Evolutionary conservation across 2,329 filamentous ascomycete species (phyloP), one percentile per base, ranked within the genome.

Genomic region (Curvularia spicifera): DNA sequence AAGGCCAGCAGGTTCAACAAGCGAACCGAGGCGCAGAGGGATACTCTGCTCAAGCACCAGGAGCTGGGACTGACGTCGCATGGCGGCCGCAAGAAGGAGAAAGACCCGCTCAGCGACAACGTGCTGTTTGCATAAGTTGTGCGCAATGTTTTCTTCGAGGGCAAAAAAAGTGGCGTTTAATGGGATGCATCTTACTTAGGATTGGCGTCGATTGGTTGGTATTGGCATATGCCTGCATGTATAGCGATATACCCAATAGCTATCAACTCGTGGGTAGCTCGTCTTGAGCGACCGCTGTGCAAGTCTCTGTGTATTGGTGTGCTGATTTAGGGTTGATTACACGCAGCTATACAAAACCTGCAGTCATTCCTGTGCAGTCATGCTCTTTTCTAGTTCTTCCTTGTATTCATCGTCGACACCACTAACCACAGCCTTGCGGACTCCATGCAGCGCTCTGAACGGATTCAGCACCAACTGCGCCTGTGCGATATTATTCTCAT

Each of bases 1-100:
- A 93, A 91, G 82, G 91, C 93, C 0, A 85, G 87, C 48, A 87
- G 87, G 67, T 94, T 96, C 80, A 91, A 91, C 66, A 83, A 84
- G 55, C 85, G 95, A 60, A 86, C 88, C 29, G 93, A 96, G 73
- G 87, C 90, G 68, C 82, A 85, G 65, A 82, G 89, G 49, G 91
- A 94, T 72, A 85, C 88, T 63, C 81, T 89, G 71, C 85, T 87
- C 55, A 95, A 90, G 83, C 90, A 87, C 78, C 87, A 87, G 42
- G 87, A 90, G 26, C 78, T 99, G 57, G 93, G 93, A 26, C 80
- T 98, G 66, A 84, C 87, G 67, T 87, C 86, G 6, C 83, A 84
- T 57, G 88, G 89, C 13, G 87, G 87, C 42, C 83, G 84, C 59
- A 84, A 84, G 78, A 83, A 81, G 72, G 84, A 86, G 68, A 83